Evolutionary conservation across 495 filamentous ascomycete genomes (phyloP), one percentile per base, ranked within the genome.

Genomic region (Talaromyces stipitatus): DNA sequence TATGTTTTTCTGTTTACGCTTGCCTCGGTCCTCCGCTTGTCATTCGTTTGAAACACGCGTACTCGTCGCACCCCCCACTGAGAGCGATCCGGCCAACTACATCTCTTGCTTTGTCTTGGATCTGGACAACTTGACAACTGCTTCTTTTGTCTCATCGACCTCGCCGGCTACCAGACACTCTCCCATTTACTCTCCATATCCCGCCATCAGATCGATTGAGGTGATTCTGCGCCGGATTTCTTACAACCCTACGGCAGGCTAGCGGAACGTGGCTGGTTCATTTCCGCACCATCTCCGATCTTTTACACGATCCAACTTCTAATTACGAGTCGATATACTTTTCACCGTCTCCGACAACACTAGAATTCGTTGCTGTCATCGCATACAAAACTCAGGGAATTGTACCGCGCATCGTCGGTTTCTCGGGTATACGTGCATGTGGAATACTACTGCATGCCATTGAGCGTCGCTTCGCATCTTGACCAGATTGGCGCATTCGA

Each of bases 401-500:
- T 32, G 24, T 33, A 20, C 32, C 50, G 6, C 30, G 22, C 24
- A 14, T 12, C 27, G 24, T 20, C 51, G 51, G 27, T 20, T 41
- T 11, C 22, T 20, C 12, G 29, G 22, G 10, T 28, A 24, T 22
- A 18, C 32, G 16, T 36, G 23, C 22, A 33, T 18, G 27, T 33
- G 18, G n/a, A 54, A 38, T 41, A 14, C n/a, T 41, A 41, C 8
- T 16, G 36, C 36, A 45, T 20, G 8, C 50, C 32, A 18, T 58
- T 33, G 9, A 41, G n/a, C n/a, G 18, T 6, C 36, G 5, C 36
- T 18, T 41, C 36, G 36, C n/a, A 16, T 12, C 38, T 36, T 16
- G 60, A 59, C 62, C 61, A 69, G 63, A 69, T 64, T 76, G 75
- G 72, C 66, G 61, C 61, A 61, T 62, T 67, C 66, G 58, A 56